Conservation (phyloP, 2,329 filamentous ascomycete species). For the Neofusicoccum cordaticola region DNA sequence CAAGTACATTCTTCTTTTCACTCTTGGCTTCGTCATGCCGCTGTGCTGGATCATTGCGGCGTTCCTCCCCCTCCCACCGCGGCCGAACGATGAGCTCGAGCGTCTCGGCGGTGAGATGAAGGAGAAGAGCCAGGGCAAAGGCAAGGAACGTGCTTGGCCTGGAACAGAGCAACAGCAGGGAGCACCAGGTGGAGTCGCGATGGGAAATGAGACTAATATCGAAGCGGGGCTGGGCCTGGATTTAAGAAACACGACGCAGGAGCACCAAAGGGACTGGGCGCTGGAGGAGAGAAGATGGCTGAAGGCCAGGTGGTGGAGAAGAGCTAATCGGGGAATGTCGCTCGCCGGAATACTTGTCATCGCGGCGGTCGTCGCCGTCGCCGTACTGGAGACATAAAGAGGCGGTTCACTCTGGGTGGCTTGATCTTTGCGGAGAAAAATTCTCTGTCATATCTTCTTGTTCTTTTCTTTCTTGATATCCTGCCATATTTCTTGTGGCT, state of each 20-base stretch:
- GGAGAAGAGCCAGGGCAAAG: background rate
- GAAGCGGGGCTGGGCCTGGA: slow-evolving; percentile 7
- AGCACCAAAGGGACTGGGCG: slow-evolving; percentile 2
- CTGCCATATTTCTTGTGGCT: background rate
- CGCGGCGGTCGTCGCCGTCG: slow-evolving; percentile 4
- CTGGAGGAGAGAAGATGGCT: slow-evolving; percentile 2
- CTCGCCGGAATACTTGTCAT: slow-evolving; percentile 1
- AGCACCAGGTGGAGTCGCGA: background rate
- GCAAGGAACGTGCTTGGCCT: background rate
- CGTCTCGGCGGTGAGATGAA: background rate
- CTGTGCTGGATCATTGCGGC: slow-evolving; percentile 15
- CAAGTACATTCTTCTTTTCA: slow-evolving; percentile 11
- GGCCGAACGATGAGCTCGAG: background rate
- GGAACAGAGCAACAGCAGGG: background rate
- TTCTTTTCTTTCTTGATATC: slow-evolving; percentile 9
- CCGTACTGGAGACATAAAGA: slow-evolving; percentile 5
- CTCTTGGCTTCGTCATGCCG: slow-evolving; percentile 13
- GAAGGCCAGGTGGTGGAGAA: slow-evolving; percentile 14
- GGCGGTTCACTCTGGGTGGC: background rate
- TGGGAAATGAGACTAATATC: slow-evolving; percentile 7
- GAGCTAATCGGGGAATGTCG: slow-evolving; percentile 7
- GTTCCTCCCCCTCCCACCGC: slow-evolving; percentile 1
- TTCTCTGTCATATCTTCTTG: background rate
- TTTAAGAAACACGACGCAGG: background rate
- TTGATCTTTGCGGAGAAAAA: background rate